Evolutionary conservation across 441 rosid genomes (phyloP).

Genomic region (Jatropha multifida): DNA sequence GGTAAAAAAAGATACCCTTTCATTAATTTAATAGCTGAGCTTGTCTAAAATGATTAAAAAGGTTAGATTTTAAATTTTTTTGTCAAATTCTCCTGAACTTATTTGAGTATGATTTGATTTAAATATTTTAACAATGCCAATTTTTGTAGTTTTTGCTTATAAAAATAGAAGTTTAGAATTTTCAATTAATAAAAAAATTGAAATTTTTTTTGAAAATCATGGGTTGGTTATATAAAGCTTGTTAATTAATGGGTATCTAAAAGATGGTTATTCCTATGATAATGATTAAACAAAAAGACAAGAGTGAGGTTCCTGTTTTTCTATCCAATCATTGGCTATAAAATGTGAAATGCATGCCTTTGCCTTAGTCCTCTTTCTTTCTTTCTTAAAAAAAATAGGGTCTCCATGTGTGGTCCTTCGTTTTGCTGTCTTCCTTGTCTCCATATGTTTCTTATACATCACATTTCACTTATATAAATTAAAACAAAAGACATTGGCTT

Average conservation of each 20-base stretch:
- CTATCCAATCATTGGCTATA: constrained; percentile 35
- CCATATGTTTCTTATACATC: constrained; percentile 14
- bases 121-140: too few relatives aligned
- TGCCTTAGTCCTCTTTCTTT: constrained; percentile 7
- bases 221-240: too few relatives aligned
- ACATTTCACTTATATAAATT: background rate
- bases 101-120: too few relatives aligned
- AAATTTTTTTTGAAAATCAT: too few relatives aligned
- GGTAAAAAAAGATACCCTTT: too few relatives aligned
- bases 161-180: too few relatives aligned
- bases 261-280: constrained; percentile 35
- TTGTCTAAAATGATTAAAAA: too few relatives aligned
- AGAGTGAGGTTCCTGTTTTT: constrained; percentile 24
- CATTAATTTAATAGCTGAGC: too few relatives aligned
- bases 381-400: background rate
- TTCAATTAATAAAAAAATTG: too few relatives aligned
- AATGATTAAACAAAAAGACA: constrained; percentile 46
- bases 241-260: constrained; percentile 34
- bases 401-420: constrained; percentile 24
- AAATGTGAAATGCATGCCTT: constrained; percentile 19
- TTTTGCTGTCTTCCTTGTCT: constrained; percentile 21
- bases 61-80: too few relatives aligned
- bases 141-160: too few relatives aligned
- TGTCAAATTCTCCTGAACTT: too few relatives aligned
- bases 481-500: background rate